These are phyloP conservation scores for Linnemannia hyalina DNA, from an alignment of 192 early-diverging fungal species.

Conservation along the genomic window DNA sequence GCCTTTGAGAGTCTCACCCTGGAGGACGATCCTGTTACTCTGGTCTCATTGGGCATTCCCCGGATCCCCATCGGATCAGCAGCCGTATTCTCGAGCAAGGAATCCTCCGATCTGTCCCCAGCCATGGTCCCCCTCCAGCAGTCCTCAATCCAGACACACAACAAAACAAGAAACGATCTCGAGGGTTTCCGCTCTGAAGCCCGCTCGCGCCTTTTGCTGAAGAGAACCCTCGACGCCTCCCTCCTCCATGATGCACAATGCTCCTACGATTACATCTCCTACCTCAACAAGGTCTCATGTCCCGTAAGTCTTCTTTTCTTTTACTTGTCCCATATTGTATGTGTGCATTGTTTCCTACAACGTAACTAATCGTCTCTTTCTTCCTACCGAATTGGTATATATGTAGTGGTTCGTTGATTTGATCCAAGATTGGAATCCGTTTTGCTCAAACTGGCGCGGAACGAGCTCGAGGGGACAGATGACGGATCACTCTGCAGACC, in stretches of 20 bases:
- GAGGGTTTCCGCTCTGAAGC: slow-evolving; percentile 7
- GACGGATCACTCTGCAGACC: background rate
- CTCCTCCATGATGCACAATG: slow-evolving; percentile 26
- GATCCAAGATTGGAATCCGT: slow-evolving; percentile 40
- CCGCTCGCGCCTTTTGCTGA: slow-evolving; percentile 19
- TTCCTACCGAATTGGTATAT: background rate
- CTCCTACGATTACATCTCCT: slow-evolving; percentile 44
- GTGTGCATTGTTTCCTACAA: no score
- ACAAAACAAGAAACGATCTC: background rate
- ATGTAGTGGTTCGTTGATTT: slow-evolving; percentile 37
- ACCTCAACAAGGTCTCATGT: slow-evolving; percentile 45
- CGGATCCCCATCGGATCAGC: background rate
- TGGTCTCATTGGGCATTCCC: background rate
- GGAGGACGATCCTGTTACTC: background rate
- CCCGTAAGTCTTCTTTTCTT: slow-evolving; percentile 16
- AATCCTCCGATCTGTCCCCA: background rate
- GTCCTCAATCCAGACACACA: background rate
- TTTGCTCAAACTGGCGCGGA: slow-evolving; percentile 39
- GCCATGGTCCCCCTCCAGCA: background rate
- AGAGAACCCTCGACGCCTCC: slow-evolving; percentile 31
- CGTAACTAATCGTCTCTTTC: background rate
- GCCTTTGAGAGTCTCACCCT: slow-evolving; percentile 6
- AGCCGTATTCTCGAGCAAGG: background rate
- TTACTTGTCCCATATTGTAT: background rate
- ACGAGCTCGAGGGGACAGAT: background rate